phyloP scores from a whole-genome alignment of 805 yeast genomes.

The Starmera dryadoides region DNA sequence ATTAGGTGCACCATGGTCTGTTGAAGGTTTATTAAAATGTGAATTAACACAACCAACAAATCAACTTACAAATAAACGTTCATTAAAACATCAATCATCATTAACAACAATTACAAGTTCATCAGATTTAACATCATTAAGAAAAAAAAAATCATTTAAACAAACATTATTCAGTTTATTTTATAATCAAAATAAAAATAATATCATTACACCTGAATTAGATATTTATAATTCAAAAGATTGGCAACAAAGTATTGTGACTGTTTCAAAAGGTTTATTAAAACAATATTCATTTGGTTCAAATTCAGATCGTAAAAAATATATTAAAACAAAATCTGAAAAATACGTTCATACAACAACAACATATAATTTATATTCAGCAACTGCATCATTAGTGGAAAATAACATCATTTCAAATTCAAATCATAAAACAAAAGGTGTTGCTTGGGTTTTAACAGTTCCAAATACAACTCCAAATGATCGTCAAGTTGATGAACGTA shows the following conservation, averaged over 20 bases:
- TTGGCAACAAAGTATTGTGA: constrained; percentile 36
- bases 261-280: constrained; percentile 42
- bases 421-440: constrained; percentile 9
- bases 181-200: constrained; percentile 1
- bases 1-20: constrained; percentile 71
- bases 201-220: constrained; percentile 21
- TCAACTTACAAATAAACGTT: background rate
- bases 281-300: constrained; percentile 35
- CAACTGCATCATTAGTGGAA: constrained; percentile 14
- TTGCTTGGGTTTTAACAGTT: constrained; percentile 18
- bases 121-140: too few species aligned
- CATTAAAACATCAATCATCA: background rate
- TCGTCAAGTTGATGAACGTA: constrained; percentile 11
- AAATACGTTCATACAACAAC: constrained; percentile 12
- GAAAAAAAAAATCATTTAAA: constrained; percentile 6
- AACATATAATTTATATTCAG: constrained; percentile 20
- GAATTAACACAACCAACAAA: constrained; percentile 5
- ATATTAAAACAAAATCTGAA: constrained; percentile 12
- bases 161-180: constrained; percentile 5
- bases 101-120: background rate
- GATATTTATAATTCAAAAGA: constrained; percentile 15
- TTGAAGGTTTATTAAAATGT: constrained; percentile 57
- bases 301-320: constrained; percentile 12
- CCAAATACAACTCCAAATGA: constrained; percentile 16
- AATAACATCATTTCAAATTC: constrained; percentile 17